Evolutionary conservation across 177 flowering plant genomes (phyloP).

Genomic region (Vitis hybrid): DNA sequence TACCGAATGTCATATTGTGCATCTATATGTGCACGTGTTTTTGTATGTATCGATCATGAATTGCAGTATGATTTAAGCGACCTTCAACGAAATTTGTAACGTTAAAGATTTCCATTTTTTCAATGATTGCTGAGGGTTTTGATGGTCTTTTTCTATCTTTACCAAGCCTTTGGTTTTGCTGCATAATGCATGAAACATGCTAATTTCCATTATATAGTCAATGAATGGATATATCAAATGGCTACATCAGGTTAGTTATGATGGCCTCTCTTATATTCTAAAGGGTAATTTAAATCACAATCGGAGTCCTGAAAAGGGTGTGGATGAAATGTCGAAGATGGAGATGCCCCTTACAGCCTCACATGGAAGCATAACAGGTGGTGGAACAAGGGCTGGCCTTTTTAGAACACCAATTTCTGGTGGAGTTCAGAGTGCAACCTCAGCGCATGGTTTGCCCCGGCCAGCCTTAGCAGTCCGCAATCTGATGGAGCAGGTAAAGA

Average conservation of each 20-base stretch:
- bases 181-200: not conserved
- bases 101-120: not conserved
- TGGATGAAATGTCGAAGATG: conserved; percentile 24
- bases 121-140: not conserved
- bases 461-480: conserved; percentile 99
- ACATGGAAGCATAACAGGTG: conserved; percentile 39
- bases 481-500: conserved; percentile 93
- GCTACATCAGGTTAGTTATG: conserved; percentile 34
- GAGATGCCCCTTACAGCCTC: conserved; percentile 29
- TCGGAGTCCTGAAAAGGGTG: conserved; percentile 26
- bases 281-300: conserved; percentile 49
- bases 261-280: conserved; percentile 43
- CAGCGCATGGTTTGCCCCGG: conserved; percentile 93
- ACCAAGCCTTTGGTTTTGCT: not conserved
- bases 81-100: too few relatives aligned
- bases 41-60: too few relatives aligned
- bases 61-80: too few relatives aligned
- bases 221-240: conserved; percentile 19
- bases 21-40: not conserved
- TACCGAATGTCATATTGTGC: not conserved
- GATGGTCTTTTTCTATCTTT: too few relatives aligned
- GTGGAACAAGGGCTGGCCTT: conserved; percentile 88
- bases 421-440: conserved; percentile 99
- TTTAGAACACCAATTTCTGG: conserved; percentile 99
- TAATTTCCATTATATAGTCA: conserved; percentile 9